These are phyloP conservation scores for Massariosphaeria phaeospora DNA, from an alignment of 495 filamentous ascomycete genomes.

Conservation along the genomic window DNA sequence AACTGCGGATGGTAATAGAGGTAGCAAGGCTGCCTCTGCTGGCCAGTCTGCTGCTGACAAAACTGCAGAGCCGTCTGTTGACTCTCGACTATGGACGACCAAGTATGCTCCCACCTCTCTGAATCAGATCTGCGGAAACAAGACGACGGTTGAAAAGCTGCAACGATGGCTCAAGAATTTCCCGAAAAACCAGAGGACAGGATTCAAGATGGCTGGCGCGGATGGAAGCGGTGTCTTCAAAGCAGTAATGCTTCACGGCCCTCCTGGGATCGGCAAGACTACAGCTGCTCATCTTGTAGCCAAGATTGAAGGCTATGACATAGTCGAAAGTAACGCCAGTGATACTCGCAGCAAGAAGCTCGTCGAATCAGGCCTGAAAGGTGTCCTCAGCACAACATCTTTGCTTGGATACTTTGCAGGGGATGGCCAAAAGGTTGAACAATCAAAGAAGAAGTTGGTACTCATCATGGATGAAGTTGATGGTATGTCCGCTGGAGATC, in stretches of 20 bases:
- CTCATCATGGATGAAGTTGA: constrained; percentile 99
- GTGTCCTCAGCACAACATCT: constrained; percentile 89
- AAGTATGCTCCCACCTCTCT: constrained; percentile 86
- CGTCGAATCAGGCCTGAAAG: constrained; percentile 78
- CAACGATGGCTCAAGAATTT: constrained; percentile 82
- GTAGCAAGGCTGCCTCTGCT: constrained; percentile 41
- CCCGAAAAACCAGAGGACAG: constrained; percentile 62
- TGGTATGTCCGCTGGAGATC: constrained; percentile 96
- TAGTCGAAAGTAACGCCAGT: constrained; percentile 92
- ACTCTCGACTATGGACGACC: constrained; percentile 82
- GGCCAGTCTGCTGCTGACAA: constrained; percentile 25
- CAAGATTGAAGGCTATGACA: constrained; percentile 86
- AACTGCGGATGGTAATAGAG: constrained; percentile 39
- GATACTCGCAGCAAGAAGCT: constrained; percentile 97
- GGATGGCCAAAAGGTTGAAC: constrained; percentile 72
- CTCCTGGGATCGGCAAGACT: constrained; percentile 96
- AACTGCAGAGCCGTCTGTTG: constrained; percentile 36
- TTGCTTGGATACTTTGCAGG: constrained; percentile 88
- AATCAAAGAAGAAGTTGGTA: constrained; percentile 81
- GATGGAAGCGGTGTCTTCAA: constrained; percentile 76
- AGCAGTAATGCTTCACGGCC: constrained; percentile 87
- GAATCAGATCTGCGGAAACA: constrained; percentile 93
- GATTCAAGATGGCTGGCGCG: constrained; percentile 72
- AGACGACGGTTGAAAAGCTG: constrained; percentile 79
- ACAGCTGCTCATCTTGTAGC: constrained; percentile 94